phyloP scores from a whole-genome alignment of 768 basidiomycete genomes.

The Rhizopogon rudus region DNA sequence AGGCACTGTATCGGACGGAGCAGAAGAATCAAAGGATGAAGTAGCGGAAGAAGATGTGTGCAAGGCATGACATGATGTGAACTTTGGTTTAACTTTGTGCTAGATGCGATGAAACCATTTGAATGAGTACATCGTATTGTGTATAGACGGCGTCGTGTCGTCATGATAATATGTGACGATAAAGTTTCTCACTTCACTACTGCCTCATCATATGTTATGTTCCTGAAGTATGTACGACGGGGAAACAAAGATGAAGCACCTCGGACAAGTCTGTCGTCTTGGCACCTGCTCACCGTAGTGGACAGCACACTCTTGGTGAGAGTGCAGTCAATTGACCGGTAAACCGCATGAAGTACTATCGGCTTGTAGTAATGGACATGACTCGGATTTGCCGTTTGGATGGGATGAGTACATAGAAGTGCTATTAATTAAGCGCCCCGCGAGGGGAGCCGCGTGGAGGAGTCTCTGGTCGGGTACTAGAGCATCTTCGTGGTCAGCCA shows the following conservation, averaged over 20 bases:
- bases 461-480: slow-evolving; percentile 4
- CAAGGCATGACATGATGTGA: no score
- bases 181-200: slow-evolving; percentile 7
- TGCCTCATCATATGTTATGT: background rate
- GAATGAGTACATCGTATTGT: background rate
- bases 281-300: slow-evolving; percentile 9
- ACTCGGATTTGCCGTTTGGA: no score
- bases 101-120: background rate
- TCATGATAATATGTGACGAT: slow-evolving; percentile 15
- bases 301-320: slow-evolving; percentile 14
- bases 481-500: slow-evolving; percentile 9
- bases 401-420: no score
- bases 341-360: slow-evolving; percentile 13
- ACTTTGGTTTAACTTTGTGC: no score
- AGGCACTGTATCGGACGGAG: no score
- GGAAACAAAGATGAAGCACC: slow-evolving; percentile 10
- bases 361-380: slow-evolving; percentile 9
- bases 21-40: no score
- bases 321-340: slow-evolving; percentile 18
- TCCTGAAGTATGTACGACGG: background rate
- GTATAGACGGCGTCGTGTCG: slow-evolving; percentile 5
- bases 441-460: no score
- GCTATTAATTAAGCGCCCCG: no score
- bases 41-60: no score
- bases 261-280: background rate